Percentiles rank a stretch among this genome's conserved stretches.
Evolutionary conservation across 768 basidiomycete genomes (phyloP).

Genomic region (Trametes maxima): DNA sequence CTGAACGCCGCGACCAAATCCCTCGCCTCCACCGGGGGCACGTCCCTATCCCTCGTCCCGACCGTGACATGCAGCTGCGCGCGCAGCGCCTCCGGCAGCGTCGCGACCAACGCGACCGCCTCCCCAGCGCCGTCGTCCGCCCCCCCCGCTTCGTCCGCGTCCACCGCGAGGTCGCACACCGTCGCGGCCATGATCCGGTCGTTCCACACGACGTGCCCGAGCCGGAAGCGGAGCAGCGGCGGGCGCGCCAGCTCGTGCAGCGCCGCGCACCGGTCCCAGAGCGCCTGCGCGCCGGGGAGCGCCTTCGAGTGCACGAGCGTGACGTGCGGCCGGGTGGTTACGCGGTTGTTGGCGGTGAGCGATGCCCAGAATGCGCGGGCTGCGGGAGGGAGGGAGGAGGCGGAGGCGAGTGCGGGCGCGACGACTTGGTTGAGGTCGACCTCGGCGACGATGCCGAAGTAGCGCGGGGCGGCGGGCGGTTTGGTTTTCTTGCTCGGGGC

Average conservation of each 20-base stretch:
- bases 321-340: conserved; percentile 73
- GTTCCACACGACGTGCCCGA: conserved; percentile 74
- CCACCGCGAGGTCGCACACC: conserved; percentile 57
- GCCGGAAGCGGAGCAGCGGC: conserved; percentile 60
- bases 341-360: conserved; percentile 47
- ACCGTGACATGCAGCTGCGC: conserved; percentile 82
- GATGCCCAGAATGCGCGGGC: conserved; percentile 49
- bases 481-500: conserved; percentile 1
- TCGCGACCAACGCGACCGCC: conserved; percentile 49
- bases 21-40: conserved; percentile 72
- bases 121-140: conserved; percentile 40
- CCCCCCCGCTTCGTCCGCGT: conserved; percentile 33
- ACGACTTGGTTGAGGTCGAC: conserved; percentile 59
- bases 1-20: conserved; percentile 59
- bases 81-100: conserved; percentile 49
- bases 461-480: conserved; percentile 48
- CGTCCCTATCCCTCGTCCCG: conserved; percentile 58
- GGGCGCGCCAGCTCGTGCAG: conserved; percentile 43
- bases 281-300: conserved; percentile 34
- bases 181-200: conserved; percentile 79
- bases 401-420: conserved; percentile 40
- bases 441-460: conserved; percentile 80
- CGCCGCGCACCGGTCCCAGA: conserved; percentile 56
- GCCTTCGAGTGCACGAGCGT: conserved; percentile 78
- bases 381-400: conserved; percentile 33